These are phyloP conservation scores for Teratosphaeria gauchensis DNA, from an alignment of 2,329 filamentous ascomycete species.

Conservation along the genomic window DNA sequence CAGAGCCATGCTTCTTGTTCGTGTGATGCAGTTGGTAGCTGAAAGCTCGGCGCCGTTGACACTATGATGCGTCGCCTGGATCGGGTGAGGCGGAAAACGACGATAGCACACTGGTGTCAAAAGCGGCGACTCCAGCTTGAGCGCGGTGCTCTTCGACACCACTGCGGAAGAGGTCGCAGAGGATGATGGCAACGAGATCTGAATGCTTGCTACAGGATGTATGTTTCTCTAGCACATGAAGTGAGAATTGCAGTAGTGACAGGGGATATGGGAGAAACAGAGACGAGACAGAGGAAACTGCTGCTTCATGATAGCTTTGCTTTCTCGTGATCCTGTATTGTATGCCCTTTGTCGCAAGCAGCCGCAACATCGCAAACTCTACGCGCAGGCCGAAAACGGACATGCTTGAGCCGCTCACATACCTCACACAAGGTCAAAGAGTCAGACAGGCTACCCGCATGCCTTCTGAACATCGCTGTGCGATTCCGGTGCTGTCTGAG, in stretches of 20 bases:
- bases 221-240: not conserved
- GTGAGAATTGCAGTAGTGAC: not conserved
- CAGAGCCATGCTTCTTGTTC: slow-evolving; percentile 13
- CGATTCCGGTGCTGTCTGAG: not conserved
- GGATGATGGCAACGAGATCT: not conserved
- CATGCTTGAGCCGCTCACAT: slow-evolving; percentile 4
- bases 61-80: not conserved
- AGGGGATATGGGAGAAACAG: not conserved
- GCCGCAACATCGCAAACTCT: slow-evolving; percentile 7
- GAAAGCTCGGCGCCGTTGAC: not conserved
- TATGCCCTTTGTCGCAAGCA: slow-evolving; percentile 12
- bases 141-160: not conserved
- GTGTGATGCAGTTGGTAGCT: slow-evolving; percentile 4
- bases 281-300: not conserved
- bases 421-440: slow-evolving; percentile 15
- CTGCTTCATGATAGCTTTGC: not conserved
- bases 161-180: not conserved
- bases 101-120: slow-evolving; percentile 24
- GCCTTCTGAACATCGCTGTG: not conserved
- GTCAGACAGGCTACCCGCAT: slow-evolving; percentile 1
- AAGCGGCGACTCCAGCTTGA: slow-evolving; percentile 19
- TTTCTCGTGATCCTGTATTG: not conserved
- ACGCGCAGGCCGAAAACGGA: slow-evolving; percentile 15
- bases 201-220: not conserved
- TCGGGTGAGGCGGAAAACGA: slow-evolving; percentile 12